Evolutionary conservation across 2,329 filamentous ascomycete genomes (phyloP), one percentile per base, ranked within the genome.

Genomic region (Fusarium bulbicola): DNA sequence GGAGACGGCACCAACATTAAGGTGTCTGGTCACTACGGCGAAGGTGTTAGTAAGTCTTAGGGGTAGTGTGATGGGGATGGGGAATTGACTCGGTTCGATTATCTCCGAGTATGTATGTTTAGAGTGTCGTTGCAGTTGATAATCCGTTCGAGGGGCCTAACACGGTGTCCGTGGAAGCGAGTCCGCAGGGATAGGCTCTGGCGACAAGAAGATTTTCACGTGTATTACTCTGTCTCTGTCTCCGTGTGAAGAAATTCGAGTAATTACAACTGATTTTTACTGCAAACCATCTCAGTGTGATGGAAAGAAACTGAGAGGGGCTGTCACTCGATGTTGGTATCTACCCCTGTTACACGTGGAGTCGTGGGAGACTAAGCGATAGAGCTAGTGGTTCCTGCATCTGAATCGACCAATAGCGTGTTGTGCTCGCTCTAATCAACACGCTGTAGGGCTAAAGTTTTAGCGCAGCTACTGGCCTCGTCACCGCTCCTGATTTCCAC

Each of bases 311-410:
- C 40, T 42, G 32, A 21, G 34, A 34, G 32, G 42, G 26, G 26
- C 32, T 24, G 43, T 47, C 54, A 60, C 39, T 42, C 16, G 21
- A 52, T 40, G 40, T 49, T 60, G 50, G 58, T 39, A 32, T 16
- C 28, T 68, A 65, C 62, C 70, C 71, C 67, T 74, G 54, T 52
- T 58, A 39, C 46, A 64, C 67, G 63, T 74, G 59, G 67, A 50
- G 58, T 52, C 30, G 34, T 32, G 26, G n/a, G 26, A 54, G n/a
- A 42, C 47, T 61, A 73, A 59, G 65, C 59, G 64, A 63, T 53
- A 39, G 21, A 37, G 36, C 70, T 73, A 72, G 61, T n/a, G 52
- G 65, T 60, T 59, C 61, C 66, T 73, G 52, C 56, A 49, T 56
- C 28, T 42, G 18, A 39, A 42, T 37, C 39, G 47, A 14, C 70